Percentiles rank a stretch among this genome's conserved stretches.
These are phyloP conservation scores for Brassica cretica DNA, from an alignment of 345 rosid genomes.

Conservation along the genomic window DNA sequence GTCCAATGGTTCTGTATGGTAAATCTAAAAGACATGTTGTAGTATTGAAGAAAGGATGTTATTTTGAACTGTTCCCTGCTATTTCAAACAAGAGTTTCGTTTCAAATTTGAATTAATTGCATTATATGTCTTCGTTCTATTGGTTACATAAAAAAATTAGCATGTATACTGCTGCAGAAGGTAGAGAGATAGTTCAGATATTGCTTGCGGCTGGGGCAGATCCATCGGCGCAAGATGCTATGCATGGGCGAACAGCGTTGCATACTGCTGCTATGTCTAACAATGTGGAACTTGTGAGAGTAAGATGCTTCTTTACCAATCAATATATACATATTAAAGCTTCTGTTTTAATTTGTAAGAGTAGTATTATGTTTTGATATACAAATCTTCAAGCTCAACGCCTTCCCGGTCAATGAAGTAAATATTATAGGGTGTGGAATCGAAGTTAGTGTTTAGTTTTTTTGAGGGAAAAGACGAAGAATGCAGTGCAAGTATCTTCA, in stretches of 20 bases:
- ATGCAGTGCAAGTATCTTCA: constrained; percentile 18
- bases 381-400: no score
- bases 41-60: not conserved
- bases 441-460: constrained; percentile 14
- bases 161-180: constrained; percentile 77
- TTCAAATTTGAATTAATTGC: not conserved
- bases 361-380: constrained; percentile 5
- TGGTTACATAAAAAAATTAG: constrained; percentile 7
- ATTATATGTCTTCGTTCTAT: not conserved
- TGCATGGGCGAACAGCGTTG: constrained; percentile 83
- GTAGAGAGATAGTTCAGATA: constrained; percentile 79
- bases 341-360: constrained; percentile 1
- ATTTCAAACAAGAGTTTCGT: no score
- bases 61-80: not conserved
- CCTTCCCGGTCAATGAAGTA: no score
- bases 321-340: not conserved
- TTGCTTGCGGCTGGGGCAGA: constrained; percentile 94
- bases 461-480: constrained; percentile 10
- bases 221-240: constrained; percentile 81
- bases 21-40: not conserved
- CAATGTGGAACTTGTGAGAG: constrained; percentile 86
- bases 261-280: constrained; percentile 93
- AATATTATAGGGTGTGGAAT: no score
- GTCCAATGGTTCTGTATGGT: not conserved
- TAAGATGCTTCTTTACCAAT: constrained; percentile 40